These are phyloP conservation scores for Ceraceosorus bombacis DNA, from an alignment of 1,284 basidiomycete genomes.

Conservation along the genomic window DNA sequence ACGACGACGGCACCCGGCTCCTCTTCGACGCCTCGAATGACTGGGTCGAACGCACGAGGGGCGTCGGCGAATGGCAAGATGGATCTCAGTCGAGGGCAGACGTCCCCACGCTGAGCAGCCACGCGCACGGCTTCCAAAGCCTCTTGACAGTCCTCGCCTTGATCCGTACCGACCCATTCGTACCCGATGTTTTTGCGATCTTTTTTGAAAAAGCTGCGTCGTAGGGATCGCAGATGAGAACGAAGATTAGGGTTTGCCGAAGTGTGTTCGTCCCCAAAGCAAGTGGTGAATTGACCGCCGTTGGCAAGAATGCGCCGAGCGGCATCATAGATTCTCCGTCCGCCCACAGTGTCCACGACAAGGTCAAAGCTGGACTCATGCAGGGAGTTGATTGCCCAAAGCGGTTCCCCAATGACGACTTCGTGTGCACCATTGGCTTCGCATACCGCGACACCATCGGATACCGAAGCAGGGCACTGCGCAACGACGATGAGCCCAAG, in stretches of 20 bases:
- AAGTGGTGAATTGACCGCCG: constrained; percentile 47
- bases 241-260: constrained; percentile 41
- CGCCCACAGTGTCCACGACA: constrained; percentile 47
- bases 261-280: constrained; percentile 45
- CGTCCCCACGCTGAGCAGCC: constrained; percentile 36
- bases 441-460: constrained; percentile 46
- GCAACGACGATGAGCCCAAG: constrained; percentile 50
- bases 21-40: constrained; percentile 20
- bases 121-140: constrained; percentile 39
- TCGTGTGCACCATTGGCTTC: constrained; percentile 50
- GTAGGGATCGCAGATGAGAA: constrained; percentile 46
- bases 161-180: constrained; percentile 45
- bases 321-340: constrained; percentile 49
- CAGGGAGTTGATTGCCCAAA: constrained; percentile 49
- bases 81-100: constrained; percentile 43
- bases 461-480: constrained; percentile 46
- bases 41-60: constrained; percentile 35
- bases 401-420: constrained; percentile 49
- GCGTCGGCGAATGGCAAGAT: constrained; percentile 43
- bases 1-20: constrained; percentile 41
- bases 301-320: constrained; percentile 48
- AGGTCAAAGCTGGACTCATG: constrained; percentile 50
- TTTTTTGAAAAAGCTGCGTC: constrained; percentile 50
- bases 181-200: constrained; percentile 50
- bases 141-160: constrained; percentile 34